Percentiles rank a stretch among this genome's conserved stretches.
These are phyloP conservation scores for Suhomyces bribrorum DNA, from an alignment of 1,139 yeast species.

Conservation along the genomic window DNA sequence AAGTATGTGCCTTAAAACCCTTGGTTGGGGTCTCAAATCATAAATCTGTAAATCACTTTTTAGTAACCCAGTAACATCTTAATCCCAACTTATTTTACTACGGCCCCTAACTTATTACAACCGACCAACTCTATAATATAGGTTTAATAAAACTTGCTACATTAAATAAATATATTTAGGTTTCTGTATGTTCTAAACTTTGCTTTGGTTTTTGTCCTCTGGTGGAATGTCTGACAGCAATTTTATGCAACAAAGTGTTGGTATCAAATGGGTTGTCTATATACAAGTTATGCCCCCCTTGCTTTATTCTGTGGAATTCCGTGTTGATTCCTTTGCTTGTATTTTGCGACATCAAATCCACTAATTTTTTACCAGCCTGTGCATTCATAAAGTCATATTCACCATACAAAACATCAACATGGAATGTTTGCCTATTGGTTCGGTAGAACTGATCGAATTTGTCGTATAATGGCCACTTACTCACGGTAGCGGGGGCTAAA, in stretches of 20 bases:
- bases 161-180: too few relatives aligned
- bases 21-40: too few relatives aligned
- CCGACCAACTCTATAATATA: too few relatives aligned
- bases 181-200: too few relatives aligned
- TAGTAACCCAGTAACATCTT: too few relatives aligned
- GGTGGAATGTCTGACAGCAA: constrained; percentile 11
- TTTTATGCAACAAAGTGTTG: constrained; percentile 32
- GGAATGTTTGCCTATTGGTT: constrained; percentile 33
- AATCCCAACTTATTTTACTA: too few relatives aligned
- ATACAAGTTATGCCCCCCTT: constrained; percentile 51
- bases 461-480: constrained; percentile 73
- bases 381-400: constrained; percentile 85
- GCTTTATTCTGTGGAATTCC: constrained; percentile 31
- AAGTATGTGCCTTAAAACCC: too few relatives aligned
- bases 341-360: constrained; percentile 32
- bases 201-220: neutral
- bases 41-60: too few relatives aligned
- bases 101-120: too few relatives aligned
- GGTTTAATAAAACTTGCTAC: too few relatives aligned
- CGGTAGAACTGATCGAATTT: constrained; percentile 42
- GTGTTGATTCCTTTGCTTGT: constrained; percentile 48
- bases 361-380: constrained; percentile 64
- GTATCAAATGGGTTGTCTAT: constrained; percentile 57
- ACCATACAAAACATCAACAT: constrained; percentile 69
- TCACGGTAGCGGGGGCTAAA: constrained; percentile 75